Evolutionary conservation across 2,329 filamentous ascomycete genomes (phyloP), one percentile per base, ranked within the genome.

Genomic region (Intubia oerlemansii): DNA sequence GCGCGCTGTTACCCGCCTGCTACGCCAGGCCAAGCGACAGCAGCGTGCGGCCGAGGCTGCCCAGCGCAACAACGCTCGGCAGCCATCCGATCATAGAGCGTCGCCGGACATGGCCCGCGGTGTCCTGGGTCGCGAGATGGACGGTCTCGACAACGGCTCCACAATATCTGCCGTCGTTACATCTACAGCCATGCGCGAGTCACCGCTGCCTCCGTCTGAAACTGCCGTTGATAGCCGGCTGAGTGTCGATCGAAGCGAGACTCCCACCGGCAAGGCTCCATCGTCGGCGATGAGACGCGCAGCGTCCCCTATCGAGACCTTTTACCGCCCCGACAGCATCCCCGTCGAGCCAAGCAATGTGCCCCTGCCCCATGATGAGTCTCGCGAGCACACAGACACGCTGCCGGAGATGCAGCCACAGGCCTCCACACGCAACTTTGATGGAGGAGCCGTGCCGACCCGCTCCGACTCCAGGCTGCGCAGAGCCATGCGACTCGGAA

Each of bases 1-100:
- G 36, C 67, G 62, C 37, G 51, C 72, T 15, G 68, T 76, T 38
- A 62, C 62, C 30, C 67, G 64, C 33, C 51, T 88, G 15, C 62
- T 69, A 23, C 60, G 66, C 29, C 61, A 66, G 36, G 71, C 70
- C 29, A 77, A 84, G 41, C 17, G 24, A 10, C 68, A 66, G 39
- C 69, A 75, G 42, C 62, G 48, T 7, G 12, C 10, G 13, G 11
- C 12, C 10, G n/a, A n/a, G n/a, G n/a, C n/a, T n/a, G n/a, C n/a
- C n/a, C 27, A 29, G 27, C 19, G n/a, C n/a, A n/a, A n/a, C n/a
- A n/a, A n/a, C n/a, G n/a, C n/a, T n/a, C n/a, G n/a, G n/a, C n/a
- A n/a, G 18, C 8, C 17, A 7, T 11, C 31, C 4, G 25, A 10
- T 5, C 19, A 13, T 14, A 17, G 27, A n/a, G 16, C 31, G 1